Evolutionary conservation across 352 stramenopile species (phyloP), one percentile per base, ranked within the genome.

Genomic region (Globisporangium irregulare): DNA sequence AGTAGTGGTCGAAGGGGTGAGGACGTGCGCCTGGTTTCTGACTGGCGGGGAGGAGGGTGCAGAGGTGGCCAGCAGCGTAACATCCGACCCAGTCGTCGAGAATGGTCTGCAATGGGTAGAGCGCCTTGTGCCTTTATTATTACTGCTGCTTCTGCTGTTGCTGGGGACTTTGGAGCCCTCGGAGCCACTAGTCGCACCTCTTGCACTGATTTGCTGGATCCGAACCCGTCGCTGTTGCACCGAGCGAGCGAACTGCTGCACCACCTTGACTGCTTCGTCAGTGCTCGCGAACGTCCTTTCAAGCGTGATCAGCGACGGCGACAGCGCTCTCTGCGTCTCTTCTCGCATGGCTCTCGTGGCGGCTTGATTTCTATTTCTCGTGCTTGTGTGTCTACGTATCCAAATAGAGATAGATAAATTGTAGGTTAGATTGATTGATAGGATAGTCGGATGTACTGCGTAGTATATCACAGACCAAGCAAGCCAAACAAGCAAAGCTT

Each of bases 221-320:
- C 72, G 76, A 24, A 87, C 76, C 61, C 61, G 74, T 48, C 80
- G 82, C 62, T 76, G 78, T 70, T 91, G 82, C 54, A 68, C 75
- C 53, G 76, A 68, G 64, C 77, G 72, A 5, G 81, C 81, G 56
- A 89, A 91, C 8, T 73, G 72, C 67, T 87, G 75, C 59, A 91
- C 74, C 24, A 77, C 73, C 3, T 78, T 76, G 41, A 91, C 70
- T 25, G 79, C 82, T 32, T 25, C 59, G 22, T 55, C 24, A 4
- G 36, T 38, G 22, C 22, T 54, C 34, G 24, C 14, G 36, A 64
- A 64, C 59, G 53, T 43, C 15, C 14, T 38, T 0, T 27, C 36
- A 20, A 64, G 24, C n/a, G 59, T 15, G 22, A 64, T 43, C 36
- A 29, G 22, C 32, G 34, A 10, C 58, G 34, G 18, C 25, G 22